These are phyloP conservation scores for Corniculantispora saksenae DNA, from an alignment of 2,329 filamentous ascomycete species.

Conservation along the genomic window DNA sequence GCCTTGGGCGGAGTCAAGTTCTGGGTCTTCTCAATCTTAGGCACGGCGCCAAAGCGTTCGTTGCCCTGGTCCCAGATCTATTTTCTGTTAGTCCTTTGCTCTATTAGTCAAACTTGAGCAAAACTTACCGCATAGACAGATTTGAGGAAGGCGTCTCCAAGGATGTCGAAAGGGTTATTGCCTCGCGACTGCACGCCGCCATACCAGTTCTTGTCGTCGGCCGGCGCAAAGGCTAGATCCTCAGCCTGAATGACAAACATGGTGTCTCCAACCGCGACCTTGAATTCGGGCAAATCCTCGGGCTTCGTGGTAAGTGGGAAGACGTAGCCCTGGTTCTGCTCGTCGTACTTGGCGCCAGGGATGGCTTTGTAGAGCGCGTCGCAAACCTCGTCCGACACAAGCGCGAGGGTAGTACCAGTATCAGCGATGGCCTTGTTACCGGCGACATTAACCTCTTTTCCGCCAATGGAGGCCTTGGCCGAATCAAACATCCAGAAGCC, in stretches of 20 bases:
- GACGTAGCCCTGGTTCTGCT: slow-evolving; percentile 11
- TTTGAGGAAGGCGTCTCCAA: slow-evolving; percentile 14
- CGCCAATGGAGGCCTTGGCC: slow-evolving; percentile 26
- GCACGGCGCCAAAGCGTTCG: slow-evolving; percentile 59
- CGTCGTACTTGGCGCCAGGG: slow-evolving; percentile 37
- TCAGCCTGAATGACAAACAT: slow-evolving; percentile 49
- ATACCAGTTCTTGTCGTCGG: slow-evolving; percentile 13
- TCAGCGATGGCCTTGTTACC: slow-evolving; percentile 51
- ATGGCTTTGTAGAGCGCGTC: slow-evolving; percentile 29
- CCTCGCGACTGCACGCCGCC: slow-evolving; percentile 16
- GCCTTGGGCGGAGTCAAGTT: slow-evolving; percentile 11
- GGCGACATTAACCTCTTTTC: slow-evolving; percentile 35
- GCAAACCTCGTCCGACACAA: slow-evolving; percentile 63
- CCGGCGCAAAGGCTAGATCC: slow-evolving; percentile 15
- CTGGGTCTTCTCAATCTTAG: slow-evolving; percentile 18
- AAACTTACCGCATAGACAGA: slow-evolving; percentile 11
- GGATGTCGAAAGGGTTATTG: slow-evolving; percentile 11
- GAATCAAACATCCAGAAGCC: slow-evolving; percentile 61
- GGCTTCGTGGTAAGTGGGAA: slow-evolving; percentile 44
- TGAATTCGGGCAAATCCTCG: slow-evolving; percentile 46
- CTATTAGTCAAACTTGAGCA: too few species aligned
- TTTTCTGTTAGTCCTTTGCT: background rate
- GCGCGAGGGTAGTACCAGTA: slow-evolving; percentile 63
- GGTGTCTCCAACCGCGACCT: slow-evolving; percentile 57
- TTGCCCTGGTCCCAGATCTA: slow-evolving; percentile 17